phyloP scores from a whole-genome alignment of 176 grass and related monocot species.

The Secale cereale region DNA sequence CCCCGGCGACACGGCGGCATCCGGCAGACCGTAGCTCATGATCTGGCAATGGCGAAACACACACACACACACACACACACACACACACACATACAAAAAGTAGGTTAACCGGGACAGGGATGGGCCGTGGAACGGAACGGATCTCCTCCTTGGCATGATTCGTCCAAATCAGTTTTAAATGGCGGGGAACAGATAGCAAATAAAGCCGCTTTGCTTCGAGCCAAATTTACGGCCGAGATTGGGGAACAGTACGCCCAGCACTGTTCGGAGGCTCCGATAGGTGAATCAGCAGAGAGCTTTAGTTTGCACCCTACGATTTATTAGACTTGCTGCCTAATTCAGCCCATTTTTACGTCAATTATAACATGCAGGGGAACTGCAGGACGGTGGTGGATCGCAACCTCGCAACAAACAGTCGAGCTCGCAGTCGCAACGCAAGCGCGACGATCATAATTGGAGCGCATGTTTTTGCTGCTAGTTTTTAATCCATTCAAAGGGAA shows the following conservation, averaged over 20 bases:
- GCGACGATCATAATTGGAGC: not conserved
- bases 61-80: too few relatives aligned
- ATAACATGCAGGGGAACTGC: not conserved
- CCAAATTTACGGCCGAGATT: conserved; percentile 19
- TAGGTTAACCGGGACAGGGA: conserved; percentile 11
- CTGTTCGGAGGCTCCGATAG: not conserved
- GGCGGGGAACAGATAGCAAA: not conserved
- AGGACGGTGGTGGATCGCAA: not conserved
- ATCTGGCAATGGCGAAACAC: not conserved
- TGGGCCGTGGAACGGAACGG: not conserved
- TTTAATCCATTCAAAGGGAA: not conserved
- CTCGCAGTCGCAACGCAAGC: too few relatives aligned
- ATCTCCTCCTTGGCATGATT: not conserved
- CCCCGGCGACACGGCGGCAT: conserved; percentile 23
- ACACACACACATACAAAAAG: not conserved
- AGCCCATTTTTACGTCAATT: too few relatives aligned
- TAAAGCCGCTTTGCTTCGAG: conserved; percentile 36
- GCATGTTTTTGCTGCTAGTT: not conserved
- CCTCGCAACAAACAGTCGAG: not conserved
- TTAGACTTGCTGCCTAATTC: not conserved
- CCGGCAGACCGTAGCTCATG: not conserved
- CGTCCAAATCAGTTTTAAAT: conserved; percentile 35
- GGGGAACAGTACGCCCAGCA: not conserved
- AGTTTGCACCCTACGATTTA: not conserved
- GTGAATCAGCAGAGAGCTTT: not conserved